These are phyloP conservation scores for Lipomyces mesembrius DNA, from an alignment of 805 yeast genomes.

Conservation along the genomic window DNA sequence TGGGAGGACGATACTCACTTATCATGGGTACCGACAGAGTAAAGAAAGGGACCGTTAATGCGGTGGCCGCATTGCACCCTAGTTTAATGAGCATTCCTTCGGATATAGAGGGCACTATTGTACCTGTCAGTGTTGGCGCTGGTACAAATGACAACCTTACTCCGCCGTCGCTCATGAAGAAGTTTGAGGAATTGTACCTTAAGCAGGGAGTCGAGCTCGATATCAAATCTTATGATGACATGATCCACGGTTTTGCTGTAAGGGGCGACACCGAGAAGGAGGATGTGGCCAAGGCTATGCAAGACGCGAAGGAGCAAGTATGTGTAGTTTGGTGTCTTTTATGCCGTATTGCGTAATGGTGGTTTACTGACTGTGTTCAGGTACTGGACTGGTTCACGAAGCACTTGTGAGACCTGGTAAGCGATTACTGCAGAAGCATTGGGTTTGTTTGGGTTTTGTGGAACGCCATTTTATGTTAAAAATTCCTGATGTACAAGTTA, in stretches of 20 bases:
- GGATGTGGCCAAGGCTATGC: slow-evolving; percentile 26
- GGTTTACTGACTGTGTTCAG: not conserved
- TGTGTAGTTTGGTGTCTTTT: not conserved
- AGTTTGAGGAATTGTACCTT: slow-evolving; percentile 6
- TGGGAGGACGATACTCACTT: slow-evolving; percentile 32
- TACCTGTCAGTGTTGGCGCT: slow-evolving; percentile 22
- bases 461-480: too few species aligned
- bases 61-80: slow-evolving; percentile 31
- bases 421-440: not conserved
- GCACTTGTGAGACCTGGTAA: not conserved
- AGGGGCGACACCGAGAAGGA: slow-evolving; percentile 18
- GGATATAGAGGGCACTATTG: slow-evolving; percentile 20
- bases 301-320: slow-evolving; percentile 17
- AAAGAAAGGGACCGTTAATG: slow-evolving; percentile 18
- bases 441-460: not conserved
- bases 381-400: slow-evolving; percentile 6
- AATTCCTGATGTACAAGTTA: too few species aligned
- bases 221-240: slow-evolving; percentile 17
- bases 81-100: slow-evolving; percentile 18
- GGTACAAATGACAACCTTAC: slow-evolving; percentile 24
- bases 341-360: not conserved
- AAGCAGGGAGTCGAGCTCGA: slow-evolving; percentile 16
- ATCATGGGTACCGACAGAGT: slow-evolving; percentile 11
- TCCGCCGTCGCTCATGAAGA: slow-evolving; percentile 4
- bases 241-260: slow-evolving; percentile 32